Evolutionary conservation across 345 rosid species (phyloP).

Genomic region (Boechera retrofracta): DNA sequence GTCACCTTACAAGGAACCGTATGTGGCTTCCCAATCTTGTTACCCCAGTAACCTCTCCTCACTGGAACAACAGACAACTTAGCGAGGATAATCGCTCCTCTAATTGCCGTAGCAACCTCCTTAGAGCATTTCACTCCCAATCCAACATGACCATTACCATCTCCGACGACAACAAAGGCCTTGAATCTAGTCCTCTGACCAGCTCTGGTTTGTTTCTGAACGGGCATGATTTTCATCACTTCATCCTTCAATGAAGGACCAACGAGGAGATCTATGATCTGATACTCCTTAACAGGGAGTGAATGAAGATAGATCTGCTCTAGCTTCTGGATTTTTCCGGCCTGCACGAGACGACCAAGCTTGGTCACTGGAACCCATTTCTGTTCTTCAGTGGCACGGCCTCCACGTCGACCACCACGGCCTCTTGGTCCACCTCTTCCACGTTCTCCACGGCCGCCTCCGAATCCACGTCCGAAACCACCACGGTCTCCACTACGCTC

Average conservation of each 20-base stretch:
- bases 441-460: slow-evolving; percentile 52
- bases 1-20: slow-evolving; percentile 88
- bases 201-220: slow-evolving; percentile 89
- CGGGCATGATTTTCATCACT: slow-evolving; percentile 95
- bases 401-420: slow-evolving; percentile 73
- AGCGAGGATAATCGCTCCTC: slow-evolving; percentile 77
- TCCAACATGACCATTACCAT: slow-evolving; percentile 77
- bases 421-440: slow-evolving; percentile 49
- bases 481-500: slow-evolving; percentile 65
- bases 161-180: slow-evolving; percentile 83
- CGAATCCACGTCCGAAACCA: slow-evolving; percentile 69
- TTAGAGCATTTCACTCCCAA: slow-evolving; percentile 83
- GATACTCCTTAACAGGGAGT: slow-evolving; percentile 87
- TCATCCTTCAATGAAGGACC: slow-evolving; percentile 86
- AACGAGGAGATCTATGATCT: slow-evolving; percentile 73
- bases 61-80: slow-evolving; percentile 78
- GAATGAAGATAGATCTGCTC: slow-evolving; percentile 90
- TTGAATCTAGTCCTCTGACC: slow-evolving; percentile 85
- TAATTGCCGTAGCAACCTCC: slow-evolving; percentile 81
- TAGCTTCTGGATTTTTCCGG: slow-evolving; percentile 51
- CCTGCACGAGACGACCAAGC: slow-evolving; percentile 79
- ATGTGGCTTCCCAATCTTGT: slow-evolving; percentile 89
- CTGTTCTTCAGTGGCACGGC: slow-evolving; percentile 68
- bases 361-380: slow-evolving; percentile 92
- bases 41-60: slow-evolving; percentile 90